Evolutionary conservation across 2,329 filamentous ascomycete species (phyloP).

Genomic region (Trichoderma hamatum): DNA sequence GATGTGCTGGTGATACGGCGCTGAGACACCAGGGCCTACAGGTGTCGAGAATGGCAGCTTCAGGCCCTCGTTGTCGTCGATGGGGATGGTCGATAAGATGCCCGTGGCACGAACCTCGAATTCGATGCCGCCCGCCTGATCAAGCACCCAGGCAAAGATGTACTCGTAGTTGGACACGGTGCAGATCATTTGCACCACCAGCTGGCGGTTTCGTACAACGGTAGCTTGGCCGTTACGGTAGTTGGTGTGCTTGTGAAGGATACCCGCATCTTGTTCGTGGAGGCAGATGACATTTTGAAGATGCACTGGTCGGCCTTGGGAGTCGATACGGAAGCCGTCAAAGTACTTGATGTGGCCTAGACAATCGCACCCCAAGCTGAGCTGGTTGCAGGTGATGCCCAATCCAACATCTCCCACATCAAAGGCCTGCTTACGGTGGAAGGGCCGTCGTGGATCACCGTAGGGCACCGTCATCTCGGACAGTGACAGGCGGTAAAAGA

Average conservation of each 20-base stretch:
- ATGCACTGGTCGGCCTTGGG: constrained; percentile 56
- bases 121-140: constrained; percentile 63
- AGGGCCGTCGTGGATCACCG: constrained; percentile 65
- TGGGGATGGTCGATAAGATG: constrained; percentile 63
- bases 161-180: constrained; percentile 74
- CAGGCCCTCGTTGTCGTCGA: constrained; percentile 54
- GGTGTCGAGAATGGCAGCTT: constrained; percentile 60
- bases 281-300: constrained; percentile 66
- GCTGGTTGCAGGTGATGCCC: constrained; percentile 68
- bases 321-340: constrained; percentile 56
- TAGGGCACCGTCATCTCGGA: constrained; percentile 74
- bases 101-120: constrained; percentile 68
- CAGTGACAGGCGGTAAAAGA: constrained; percentile 68
- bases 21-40: constrained; percentile 65
- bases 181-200: constrained; percentile 70
- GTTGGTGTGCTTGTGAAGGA: constrained; percentile 74
- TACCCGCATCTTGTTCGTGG: constrained; percentile 72
- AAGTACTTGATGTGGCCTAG: constrained; percentile 69
- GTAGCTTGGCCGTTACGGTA: constrained; percentile 63
- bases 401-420: constrained; percentile 72
- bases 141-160: constrained; percentile 57
- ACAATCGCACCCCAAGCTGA: constrained; percentile 70
- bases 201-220: constrained; percentile 61
- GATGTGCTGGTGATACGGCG: constrained; percentile 72
- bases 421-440: constrained; percentile 71